Conservation (phyloP, 179 eudicot species). For the Silene vulgaris region DNA sequence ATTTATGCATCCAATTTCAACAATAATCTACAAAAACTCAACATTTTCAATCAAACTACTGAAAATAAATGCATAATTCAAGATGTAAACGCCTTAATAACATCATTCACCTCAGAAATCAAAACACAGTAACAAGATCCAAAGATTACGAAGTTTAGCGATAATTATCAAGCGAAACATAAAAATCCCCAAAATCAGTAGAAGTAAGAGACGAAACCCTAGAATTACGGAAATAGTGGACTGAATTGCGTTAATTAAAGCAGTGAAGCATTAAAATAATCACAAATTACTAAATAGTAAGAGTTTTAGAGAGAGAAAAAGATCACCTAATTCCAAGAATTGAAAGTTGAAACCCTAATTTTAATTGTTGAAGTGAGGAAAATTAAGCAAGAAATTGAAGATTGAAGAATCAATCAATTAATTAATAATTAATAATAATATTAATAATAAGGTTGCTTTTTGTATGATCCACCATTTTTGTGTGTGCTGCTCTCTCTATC, state of each 20-base stretch:
- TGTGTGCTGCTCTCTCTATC: background rate
- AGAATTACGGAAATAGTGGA: slow-evolving; percentile 20
- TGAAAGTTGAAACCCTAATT: slow-evolving; percentile 6
- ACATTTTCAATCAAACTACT: background rate
- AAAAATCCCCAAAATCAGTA: slow-evolving; percentile 1
- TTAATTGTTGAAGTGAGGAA: slow-evolving; percentile 3
- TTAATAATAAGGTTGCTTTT: background rate
- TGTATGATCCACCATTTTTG: slow-evolving; percentile 29
- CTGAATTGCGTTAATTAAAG: slow-evolving; percentile 7
- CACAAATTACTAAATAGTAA: background rate
- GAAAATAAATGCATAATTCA: background rate
- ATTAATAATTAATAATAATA: no score
- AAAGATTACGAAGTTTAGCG: background rate
- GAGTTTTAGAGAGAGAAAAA: background rate
- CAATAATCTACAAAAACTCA: background rate
- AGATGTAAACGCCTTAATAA: background rate
- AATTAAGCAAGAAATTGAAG: slow-evolving; percentile 10
- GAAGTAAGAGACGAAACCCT: slow-evolving; percentile 22
- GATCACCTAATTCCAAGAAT: slow-evolving; percentile 15
- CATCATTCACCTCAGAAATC: background rate
- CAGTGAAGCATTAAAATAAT: background rate
- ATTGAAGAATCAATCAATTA: slow-evolving; percentile 12
- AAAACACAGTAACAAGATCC: background rate
- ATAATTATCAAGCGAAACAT: slow-evolving; percentile 2
- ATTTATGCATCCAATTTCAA: background rate